Evolutionary conservation across 2,329 filamentous ascomycete species (phyloP).

Genomic region (Apiospora sp.): DNA sequence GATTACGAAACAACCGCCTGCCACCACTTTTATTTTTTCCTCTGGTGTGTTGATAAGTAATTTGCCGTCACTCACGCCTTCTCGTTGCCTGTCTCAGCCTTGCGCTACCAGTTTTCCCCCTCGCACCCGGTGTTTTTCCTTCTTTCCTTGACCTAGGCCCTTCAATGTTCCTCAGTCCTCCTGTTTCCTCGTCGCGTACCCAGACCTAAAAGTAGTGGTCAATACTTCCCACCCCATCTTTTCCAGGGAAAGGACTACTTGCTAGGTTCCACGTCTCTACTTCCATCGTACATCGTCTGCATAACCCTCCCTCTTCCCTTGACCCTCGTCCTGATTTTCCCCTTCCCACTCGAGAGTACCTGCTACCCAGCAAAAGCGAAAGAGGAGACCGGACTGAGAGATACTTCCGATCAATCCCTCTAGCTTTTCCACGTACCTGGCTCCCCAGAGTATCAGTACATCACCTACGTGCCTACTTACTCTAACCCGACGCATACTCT

Average conservation of each 20-base stretch:
- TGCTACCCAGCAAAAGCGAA: constrained; percentile 15
- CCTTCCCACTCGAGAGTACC: constrained; percentile 20
- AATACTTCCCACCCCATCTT: constrained; percentile 23
- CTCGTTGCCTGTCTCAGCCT: constrained; percentile 15
- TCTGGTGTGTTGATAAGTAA: constrained; percentile 14
- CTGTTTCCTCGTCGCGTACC: constrained; percentile 10
- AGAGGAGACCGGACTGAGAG: constrained; percentile 13
- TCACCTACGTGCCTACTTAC: neutral
- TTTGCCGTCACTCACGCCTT: constrained; percentile 6
- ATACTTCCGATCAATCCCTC: constrained; percentile 7
- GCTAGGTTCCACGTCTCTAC: constrained; percentile 25
- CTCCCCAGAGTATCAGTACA: constrained; percentile 18
- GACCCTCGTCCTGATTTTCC: constrained; percentile 19
- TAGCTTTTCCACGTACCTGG: constrained; percentile 17
- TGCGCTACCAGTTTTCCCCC: constrained; percentile 19
- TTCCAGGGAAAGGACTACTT: constrained; percentile 22
- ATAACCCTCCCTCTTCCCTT: constrained; percentile 24
- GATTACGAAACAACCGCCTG: constrained; percentile 13
- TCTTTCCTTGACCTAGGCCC: constrained; percentile 18
- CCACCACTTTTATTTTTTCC: constrained; percentile 15
- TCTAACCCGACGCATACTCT: neutral
- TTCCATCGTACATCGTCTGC: constrained; percentile 25
- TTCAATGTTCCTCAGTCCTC: neutral
- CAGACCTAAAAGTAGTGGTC: constrained; percentile 21
- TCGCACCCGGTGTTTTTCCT: constrained; percentile 20